A percentile compares a stretch with the other conserved stretches of the same genome.
These are phyloP conservation scores for Xerocomellus intermedius DNA, from an alignment of 768 basidiomycete genomes.

Conservation along the genomic window DNA sequence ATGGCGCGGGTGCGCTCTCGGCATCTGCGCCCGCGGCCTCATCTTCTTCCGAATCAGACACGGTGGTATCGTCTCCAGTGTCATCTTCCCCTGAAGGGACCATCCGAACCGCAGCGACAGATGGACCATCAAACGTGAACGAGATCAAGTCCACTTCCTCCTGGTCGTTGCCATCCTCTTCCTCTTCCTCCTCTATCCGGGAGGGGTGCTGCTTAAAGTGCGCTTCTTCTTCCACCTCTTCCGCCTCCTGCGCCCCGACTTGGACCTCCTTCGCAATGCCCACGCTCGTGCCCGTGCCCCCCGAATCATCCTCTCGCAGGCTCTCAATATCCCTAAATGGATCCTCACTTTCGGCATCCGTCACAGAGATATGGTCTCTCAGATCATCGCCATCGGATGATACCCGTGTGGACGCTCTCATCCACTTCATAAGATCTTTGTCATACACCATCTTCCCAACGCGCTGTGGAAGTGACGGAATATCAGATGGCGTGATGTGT, in stretches of 20 bases:
- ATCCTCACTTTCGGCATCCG: constrained; percentile 69
- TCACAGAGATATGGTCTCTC: constrained; percentile 29
- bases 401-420: constrained; percentile 52
- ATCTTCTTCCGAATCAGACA: constrained; percentile 29
- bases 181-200: constrained; percentile 50
- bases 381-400: constrained; percentile 31
- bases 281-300: constrained; percentile 19
- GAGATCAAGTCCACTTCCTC: constrained; percentile 69
- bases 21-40: constrained; percentile 13
- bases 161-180: constrained; percentile 49
- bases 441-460: constrained; percentile 91
- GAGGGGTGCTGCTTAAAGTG: constrained; percentile 23
- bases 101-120: constrained; percentile 49
- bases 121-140: constrained; percentile 68
- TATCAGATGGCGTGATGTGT: constrained; percentile 77
- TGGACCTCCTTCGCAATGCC: not conserved
- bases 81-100: constrained; percentile 40
- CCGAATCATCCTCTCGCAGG: constrained; percentile 59
- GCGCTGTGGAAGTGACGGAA: constrained; percentile 70
- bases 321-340: constrained; percentile 93
- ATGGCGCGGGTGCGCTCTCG: constrained; percentile 8
- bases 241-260: constrained; percentile 12
- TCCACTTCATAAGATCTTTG: constrained; percentile 81
- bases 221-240: constrained; percentile 14
- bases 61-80: constrained; percentile 45